These are phyloP conservation scores for Saccharomyces hybrid DNA, from an alignment of 1,139 yeast genomes.

Conservation along the genomic window DNA sequence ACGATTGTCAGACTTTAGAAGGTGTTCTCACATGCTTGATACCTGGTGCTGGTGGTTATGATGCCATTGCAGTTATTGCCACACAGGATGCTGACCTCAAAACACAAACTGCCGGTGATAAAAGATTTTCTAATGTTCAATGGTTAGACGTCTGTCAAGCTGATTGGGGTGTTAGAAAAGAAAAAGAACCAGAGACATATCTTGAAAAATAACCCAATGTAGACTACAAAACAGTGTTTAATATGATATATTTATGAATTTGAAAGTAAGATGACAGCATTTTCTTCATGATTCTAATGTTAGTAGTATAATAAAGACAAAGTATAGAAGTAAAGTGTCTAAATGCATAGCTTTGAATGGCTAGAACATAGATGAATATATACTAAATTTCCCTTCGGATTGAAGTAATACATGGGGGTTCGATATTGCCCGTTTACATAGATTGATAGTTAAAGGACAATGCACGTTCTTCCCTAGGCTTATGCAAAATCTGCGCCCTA, in stretches of 20 bases:
- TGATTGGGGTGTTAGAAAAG: conserved; percentile 42
- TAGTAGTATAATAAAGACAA: background rate
- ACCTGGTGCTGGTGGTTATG: conserved; percentile 98
- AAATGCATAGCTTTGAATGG: background rate
- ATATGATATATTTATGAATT: background rate
- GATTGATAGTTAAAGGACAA: background rate
- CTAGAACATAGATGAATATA: background rate
- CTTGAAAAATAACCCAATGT: background rate
- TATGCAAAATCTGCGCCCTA: background rate
- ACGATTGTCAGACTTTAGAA: conserved; percentile 45
- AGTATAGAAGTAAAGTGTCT: background rate
- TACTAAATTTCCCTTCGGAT: no score
- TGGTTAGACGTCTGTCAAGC: conserved; percentile 64
- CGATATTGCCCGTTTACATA: background rate
- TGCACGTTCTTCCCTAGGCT: background rate
- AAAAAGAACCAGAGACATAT: conserved; percentile 14
- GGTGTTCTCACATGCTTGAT: conserved; percentile 93
- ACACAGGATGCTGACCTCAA: conserved; percentile 41
- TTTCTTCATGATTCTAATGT: background rate
- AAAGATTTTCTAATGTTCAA: conserved; percentile 40
- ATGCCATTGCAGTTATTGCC: conserved; percentile 74
- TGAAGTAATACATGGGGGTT: background rate
- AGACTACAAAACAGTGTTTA: background rate
- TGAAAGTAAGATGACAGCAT: background rate
- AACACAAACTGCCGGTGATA: conserved; percentile 28